Evolutionary conservation across 768 basidiomycete species (phyloP).

Genomic region (Leccinellum rugosiceps): DNA sequence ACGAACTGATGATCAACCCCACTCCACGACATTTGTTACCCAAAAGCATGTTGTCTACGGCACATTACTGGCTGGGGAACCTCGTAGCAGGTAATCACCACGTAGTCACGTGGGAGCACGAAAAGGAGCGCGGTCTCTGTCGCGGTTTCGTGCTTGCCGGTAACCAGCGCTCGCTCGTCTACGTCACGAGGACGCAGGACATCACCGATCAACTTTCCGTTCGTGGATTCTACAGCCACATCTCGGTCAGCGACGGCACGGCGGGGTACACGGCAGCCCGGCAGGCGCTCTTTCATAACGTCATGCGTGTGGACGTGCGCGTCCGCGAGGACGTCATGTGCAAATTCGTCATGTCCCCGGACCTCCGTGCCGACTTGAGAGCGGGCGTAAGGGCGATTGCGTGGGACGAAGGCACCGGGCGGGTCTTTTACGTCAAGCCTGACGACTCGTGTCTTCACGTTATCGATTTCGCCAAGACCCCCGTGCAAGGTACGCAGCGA

Average conservation of each 20-base stretch:
- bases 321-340: conserved; percentile 24
- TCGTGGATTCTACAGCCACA: conserved; percentile 31
- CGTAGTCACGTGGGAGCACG: conserved; percentile 25
- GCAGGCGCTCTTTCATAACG: conserved; percentile 20
- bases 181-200: conserved; percentile 24
- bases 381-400: conserved; percentile 47
- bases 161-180: conserved; percentile 32
- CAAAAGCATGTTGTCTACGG: conserved; percentile 21
- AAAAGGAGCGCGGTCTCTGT: conserved; percentile 19
- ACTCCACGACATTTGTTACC: conserved; percentile 21
- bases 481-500: conserved; percentile 29
- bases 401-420: conserved; percentile 66
- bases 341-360: conserved; percentile 18
- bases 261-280: conserved; percentile 21
- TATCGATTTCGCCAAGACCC: conserved; percentile 45
- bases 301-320: conserved; percentile 16
- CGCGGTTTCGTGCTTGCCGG: conserved; percentile 33
- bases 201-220: conserved; percentile 27
- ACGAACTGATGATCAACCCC: conserved; percentile 30
- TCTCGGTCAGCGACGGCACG: conserved; percentile 36
- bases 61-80: conserved; percentile 30
- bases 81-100: conserved; percentile 25
- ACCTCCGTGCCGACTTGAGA: conserved; percentile 18
- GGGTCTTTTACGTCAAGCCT: conserved; percentile 50
- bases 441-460: conserved; percentile 41